Evolutionary conservation across 75 land plant species (phyloP), one percentile per base, ranked within the genome.

Genomic region (Pinus albicaulis): DNA sequence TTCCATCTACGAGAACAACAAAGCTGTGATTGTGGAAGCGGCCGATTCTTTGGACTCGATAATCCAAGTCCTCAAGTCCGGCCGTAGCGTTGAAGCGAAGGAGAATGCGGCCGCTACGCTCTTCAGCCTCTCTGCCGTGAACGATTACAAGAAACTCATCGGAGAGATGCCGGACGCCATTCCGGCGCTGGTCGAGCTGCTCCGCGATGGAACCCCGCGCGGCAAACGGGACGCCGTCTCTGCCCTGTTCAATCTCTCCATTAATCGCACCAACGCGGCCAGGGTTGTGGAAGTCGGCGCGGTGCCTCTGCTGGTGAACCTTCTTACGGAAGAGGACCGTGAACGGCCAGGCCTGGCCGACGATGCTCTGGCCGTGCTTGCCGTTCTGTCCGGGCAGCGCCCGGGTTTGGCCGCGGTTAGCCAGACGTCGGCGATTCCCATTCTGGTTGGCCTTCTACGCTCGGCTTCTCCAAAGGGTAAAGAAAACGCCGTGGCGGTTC

Each of bases 51-150:
- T 94, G 26, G 77, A 85, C 73, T 86, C 88, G 15, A 84, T 96
- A 4, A 69, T 90, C 57, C 78, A 75, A 52, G 88, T 96, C 63
- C 58, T 96, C 14, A 22, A 77, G 41, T 59, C 77, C 3, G 96
- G 95, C n/a, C 89, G 86, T 59, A 88, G 98, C 72, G 86, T 88
- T 84, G 95, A 82, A 41, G 92, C 92, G 3, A 89, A 84, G 79
- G 97, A 89, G 36, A 96, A 96, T 68, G 99, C 99, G 4, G 99
- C 98, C 2, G 98, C 92, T 11, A 82, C 98, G 13, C 64, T 95
- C 26, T 88, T 89, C 76, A 89, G 92, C 75, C 68, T 96, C 20
- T 85, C 91, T 4, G 79, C 82, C 24, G 76, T 84, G 53, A 86
- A 81, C 13, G 75, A 88, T 5, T 76, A 86, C 84, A 74, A 88